These are phyloP conservation scores for Coleophoma crateriformis DNA, from an alignment of 2,329 filamentous ascomycete species.

Conservation along the genomic window DNA sequence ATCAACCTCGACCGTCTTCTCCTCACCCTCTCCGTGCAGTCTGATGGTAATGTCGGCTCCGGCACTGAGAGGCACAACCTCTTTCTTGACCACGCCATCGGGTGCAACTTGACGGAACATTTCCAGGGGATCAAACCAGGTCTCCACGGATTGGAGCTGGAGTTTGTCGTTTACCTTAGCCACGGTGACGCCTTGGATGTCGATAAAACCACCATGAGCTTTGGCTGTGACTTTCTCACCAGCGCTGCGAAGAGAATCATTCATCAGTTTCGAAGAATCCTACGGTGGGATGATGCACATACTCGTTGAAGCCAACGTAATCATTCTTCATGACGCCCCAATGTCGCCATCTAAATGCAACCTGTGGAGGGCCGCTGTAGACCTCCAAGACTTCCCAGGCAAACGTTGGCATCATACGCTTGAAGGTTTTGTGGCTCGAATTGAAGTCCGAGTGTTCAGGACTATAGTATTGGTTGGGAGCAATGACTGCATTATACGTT, in stretches of 20 bases:
- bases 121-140: constrained; percentile 60
- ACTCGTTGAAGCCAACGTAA: constrained; percentile 61
- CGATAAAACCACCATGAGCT: constrained; percentile 54
- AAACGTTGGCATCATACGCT: constrained; percentile 68
- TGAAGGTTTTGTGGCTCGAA: constrained; percentile 64
- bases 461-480: constrained; percentile 58
- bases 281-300: constrained; percentile 21
- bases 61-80: not conserved
- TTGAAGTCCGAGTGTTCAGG: constrained; percentile 56
- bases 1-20: constrained; percentile 5
- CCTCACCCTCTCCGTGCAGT: constrained; percentile 10
- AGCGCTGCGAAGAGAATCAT: constrained; percentile 33
- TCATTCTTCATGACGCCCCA: constrained; percentile 64
- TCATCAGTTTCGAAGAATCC: no score
- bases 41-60: constrained; percentile 9
- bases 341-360: constrained; percentile 61
- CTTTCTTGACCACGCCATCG: constrained; percentile 25
- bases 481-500: constrained; percentile 65
- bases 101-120: constrained; percentile 62
- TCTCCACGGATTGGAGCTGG: constrained; percentile 52
- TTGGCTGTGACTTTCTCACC: constrained; percentile 58
- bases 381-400: constrained; percentile 68
- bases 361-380: constrained; percentile 57
- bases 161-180: constrained; percentile 56
- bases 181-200: constrained; percentile 58